A percentile compares a stretch with the other conserved stretches of the same genome.
Conservation (phyloP, 495 filamentous ascomycete species). For the Neurospora sp. region DNA sequence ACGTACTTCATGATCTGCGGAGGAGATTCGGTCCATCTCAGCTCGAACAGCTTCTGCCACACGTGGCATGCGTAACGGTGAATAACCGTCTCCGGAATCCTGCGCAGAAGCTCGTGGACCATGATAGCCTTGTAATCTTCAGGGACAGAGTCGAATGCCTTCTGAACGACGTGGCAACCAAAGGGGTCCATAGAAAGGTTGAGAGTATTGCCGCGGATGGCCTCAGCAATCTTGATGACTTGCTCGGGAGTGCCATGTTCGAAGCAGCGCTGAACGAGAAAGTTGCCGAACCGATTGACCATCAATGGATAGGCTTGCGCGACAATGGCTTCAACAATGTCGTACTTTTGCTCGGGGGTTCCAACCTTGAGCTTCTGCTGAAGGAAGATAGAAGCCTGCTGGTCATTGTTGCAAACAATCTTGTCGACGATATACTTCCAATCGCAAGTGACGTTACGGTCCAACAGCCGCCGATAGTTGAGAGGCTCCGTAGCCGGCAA, state of each 20-base stretch:
- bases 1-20: slow-evolving; percentile 98
- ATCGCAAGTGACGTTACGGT: slow-evolving; percentile 93
- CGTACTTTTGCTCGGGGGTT: slow-evolving; percentile 89
- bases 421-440: slow-evolving; percentile 99
- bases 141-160: slow-evolving; percentile 93
- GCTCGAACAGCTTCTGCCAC: slow-evolving; percentile 99
- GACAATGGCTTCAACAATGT: slow-evolving; percentile 94
- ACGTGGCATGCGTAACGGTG: slow-evolving; percentile 98
- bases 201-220: slow-evolving; percentile 89
- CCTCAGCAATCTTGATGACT: slow-evolving; percentile 86
- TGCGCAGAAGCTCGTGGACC: slow-evolving; percentile 91
- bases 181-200: slow-evolving; percentile 96
- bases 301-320: slow-evolving; percentile 91
- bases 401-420: slow-evolving; percentile 98
- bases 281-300: slow-evolving; percentile 98
- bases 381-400: slow-evolving; percentile 96
- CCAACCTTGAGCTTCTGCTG: slow-evolving; percentile 98
- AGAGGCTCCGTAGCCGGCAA: slow-evolving; percentile 78
- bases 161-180: slow-evolving; percentile 96
- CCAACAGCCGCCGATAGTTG: slow-evolving; percentile 90
- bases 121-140: slow-evolving; percentile 97
- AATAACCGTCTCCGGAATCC: slow-evolving; percentile 95
- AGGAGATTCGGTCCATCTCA: slow-evolving; percentile 88
- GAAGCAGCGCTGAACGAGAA: slow-evolving; percentile 95
- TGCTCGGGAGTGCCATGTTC: slow-evolving; percentile 96